phyloP scores from a whole-genome alignment of 2,329 filamentous ascomycete species.

The Fusarium foetens region DNA sequence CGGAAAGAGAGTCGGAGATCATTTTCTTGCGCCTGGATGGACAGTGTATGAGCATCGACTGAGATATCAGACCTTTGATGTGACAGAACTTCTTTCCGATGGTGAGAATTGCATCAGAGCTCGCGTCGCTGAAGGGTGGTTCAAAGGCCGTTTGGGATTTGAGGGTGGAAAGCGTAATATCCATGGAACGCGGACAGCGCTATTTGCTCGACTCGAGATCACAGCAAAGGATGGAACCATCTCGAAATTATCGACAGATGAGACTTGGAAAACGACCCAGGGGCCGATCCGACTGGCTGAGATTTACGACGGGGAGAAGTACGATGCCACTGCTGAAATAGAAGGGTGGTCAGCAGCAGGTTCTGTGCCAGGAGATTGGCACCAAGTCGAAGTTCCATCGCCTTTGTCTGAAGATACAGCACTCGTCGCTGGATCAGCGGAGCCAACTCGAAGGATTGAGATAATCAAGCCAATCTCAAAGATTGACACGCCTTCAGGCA shows the following conservation, averaged over 20 bases:
- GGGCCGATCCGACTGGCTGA: slow-evolving; percentile 47
- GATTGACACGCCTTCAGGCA: slow-evolving; percentile 47
- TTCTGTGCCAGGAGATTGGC: slow-evolving; percentile 48
- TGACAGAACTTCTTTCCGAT: slow-evolving; percentile 55
- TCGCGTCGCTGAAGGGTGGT: slow-evolving; percentile 62
- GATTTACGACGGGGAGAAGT: slow-evolving; percentile 63
- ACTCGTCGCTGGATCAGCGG: slow-evolving; percentile 50
- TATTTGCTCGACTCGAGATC: slow-evolving; percentile 51
- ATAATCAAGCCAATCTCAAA: slow-evolving; percentile 48
- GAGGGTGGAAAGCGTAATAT: slow-evolving; percentile 38
- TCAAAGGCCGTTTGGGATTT: slow-evolving; percentile 49
- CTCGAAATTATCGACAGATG: slow-evolving; percentile 48
- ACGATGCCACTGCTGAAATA: slow-evolving; percentile 55
- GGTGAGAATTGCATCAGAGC: slow-evolving; percentile 51
- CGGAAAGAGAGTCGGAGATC: slow-evolving; percentile 45
- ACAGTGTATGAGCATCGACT: slow-evolving; percentile 60
- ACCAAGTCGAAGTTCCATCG: slow-evolving; percentile 38
- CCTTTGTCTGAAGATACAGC: background rate
- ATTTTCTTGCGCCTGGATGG: slow-evolving; percentile 62
- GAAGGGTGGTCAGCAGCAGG: slow-evolving; percentile 32
- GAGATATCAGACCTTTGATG: slow-evolving; percentile 64
- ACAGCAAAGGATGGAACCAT: slow-evolving; percentile 13
- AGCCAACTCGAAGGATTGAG: slow-evolving; percentile 52
- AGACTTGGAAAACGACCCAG: slow-evolving; percentile 34
- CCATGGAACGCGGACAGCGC: slow-evolving; percentile 53